Evolutionary conservation across 2,329 filamentous ascomycete species (phyloP), one percentile per base, ranked within the genome.

Genomic region (Aspergillus sp.): DNA sequence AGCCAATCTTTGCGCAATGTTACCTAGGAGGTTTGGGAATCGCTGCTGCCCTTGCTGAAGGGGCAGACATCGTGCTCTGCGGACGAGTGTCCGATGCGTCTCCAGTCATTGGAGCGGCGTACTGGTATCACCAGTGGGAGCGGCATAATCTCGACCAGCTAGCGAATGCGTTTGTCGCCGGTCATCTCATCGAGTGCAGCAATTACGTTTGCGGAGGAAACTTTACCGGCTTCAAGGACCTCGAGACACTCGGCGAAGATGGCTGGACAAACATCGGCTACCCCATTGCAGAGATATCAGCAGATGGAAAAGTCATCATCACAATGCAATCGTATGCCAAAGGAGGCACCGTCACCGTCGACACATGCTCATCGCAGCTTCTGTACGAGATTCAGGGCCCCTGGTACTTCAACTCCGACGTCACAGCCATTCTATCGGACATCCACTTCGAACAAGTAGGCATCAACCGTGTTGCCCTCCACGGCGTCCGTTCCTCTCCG

Each of bases 331-430:
- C 74, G 7, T 70, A 73, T 60, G 68, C 73, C 7, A 70, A 68
- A 1, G 77, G 76, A 2, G 80, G 82, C n/a, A 65, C 74, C 2
- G 75, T 82, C 19, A 79, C 76, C 1, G 78, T 81, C 7, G 80
- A 85, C 57, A 86, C 84, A 0, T 82, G 83, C 59, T 80, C 79
- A 0, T 82, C 80, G 3, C 84, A 86, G 62, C 73, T 85, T 3
- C 66, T 86, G 2, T 86, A 85, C 66, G 83, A 85, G 69, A 81
- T 85, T 17, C 83, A 85, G 65, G 83, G 83, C 5, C 82, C 81
- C 0, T 82, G 80, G 77, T 87, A 87, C 69, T 84, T 80, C 76
- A 86, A 86, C 72, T 82, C 80, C 0, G 85, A 87, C 64, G 84
- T 86, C 31, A 85, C 81, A 0, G 84, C 84, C 0, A 68, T 84